Evolutionary conservation across 2,329 filamentous ascomycete species (phyloP), one percentile per base, ranked within the genome.

Genomic region (Torrubiella hemipterigena): DNA sequence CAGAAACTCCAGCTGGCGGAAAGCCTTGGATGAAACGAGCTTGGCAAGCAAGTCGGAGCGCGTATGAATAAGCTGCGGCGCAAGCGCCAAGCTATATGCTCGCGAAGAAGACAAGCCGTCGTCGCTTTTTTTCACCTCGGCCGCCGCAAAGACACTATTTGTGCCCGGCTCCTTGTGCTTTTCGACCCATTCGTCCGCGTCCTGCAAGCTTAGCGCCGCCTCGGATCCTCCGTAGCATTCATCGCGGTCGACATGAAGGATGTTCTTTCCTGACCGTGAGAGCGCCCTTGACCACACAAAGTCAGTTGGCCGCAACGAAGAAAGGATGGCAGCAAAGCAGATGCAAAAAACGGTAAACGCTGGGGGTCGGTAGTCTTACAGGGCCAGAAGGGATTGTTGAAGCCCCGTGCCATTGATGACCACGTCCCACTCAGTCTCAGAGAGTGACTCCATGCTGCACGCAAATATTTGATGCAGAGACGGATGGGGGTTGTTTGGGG

Each of bases 1-100:
- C 38, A 91, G 73, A 44, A 96, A 96, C 50, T 96, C 89, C 28
- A 98, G 70, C 58, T 95, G 87, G 15, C 79, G 74, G 48, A 89
- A 89, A 10, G 86, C 81, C 43, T 78, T 81, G 6, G 89, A 94
- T 3, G 86, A 85, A n/a, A 96, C 83, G 12, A 96, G 72, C 45
- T 77, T 71, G 7, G 76, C 72, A 5, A 96, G 63, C 20, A 96
- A 67, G 41, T 73, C 67, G 3, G 87, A 93, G 32, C 79, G 78
- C 8, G 83, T 73, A 55, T 95, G 91, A 32, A 96, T 77, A 39
- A 95, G 64, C 47, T 93, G 82, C 6, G 91, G 87, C 14, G 85
- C 81, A 8, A 96, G 65, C 2, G 85, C 78, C 24, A 98, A 58
- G 22, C 78, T 84, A 54, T 96, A 96, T 18, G 80, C 69, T 42